Base-by-base conservation (phyloP, 2,329 filamentous ascomycete genomes). In the Arthrobotrys pseudoclavata region DNA sequence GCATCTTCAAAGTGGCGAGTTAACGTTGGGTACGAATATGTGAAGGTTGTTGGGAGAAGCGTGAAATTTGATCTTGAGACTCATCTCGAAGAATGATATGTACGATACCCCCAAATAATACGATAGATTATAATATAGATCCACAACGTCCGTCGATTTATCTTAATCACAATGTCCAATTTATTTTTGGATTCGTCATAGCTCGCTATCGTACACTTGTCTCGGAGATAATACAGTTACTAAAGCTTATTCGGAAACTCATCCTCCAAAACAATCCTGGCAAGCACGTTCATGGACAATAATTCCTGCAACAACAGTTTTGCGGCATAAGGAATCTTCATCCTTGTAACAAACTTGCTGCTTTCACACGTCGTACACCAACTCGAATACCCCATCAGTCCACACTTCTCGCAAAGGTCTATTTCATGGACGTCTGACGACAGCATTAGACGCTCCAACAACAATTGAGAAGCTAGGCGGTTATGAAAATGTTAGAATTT, bases 281-380 rank as follows among this genome's bases (percentile, higher is more conserved):
- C 95, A 79, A 94, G 92, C n/a, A 99, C 93, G 84, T 99, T 99
- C 96, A 99, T 99, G 84, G 93, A 97, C 82, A 97, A 91, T 82
- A 99, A 85, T 85, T 99, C 96, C 86, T 99, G 96, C 60, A 98
- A 93, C 69, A 99, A 86, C 83, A 99, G 85, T 87, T 99, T 98
- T 0, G 96, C 96, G 18, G 96, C 96, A 84, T 99, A 99, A 37
- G 96, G 96, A 88, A 99, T 96, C 37, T 91, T 95, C 91, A 99
- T 97, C 84, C 92, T 91, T 15, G 93, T 91, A 26, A 99, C 93
- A 31, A 91, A 90, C 71, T 91, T 89, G 45, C 92, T 94, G 81
- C 90, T 93, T 86, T 93, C 90, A 85, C 96, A 99, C 3, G 92
- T 94, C 85, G 96, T 92, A 83, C 96, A 99, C 89, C 93, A 98